phyloP scores from a whole-genome alignment of 164 flowering plant genomes.

The Vitis labrusca region DNA sequence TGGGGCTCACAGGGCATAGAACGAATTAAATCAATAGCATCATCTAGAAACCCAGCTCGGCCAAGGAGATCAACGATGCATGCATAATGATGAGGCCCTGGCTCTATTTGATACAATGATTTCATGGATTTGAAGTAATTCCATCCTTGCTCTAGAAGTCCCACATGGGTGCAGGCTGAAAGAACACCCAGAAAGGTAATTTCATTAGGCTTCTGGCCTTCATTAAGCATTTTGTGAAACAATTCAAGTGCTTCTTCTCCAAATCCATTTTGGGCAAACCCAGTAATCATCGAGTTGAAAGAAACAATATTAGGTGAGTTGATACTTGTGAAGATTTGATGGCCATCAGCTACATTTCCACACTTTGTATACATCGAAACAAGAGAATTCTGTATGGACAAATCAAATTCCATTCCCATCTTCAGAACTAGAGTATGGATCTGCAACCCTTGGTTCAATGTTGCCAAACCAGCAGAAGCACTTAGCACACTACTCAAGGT shows the following conservation, averaged over 20 bases:
- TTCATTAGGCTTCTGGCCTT: slow-evolving; percentile 2
- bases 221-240: slow-evolving; percentile 9
- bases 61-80: slow-evolving; percentile 25
- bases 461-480: slow-evolving; percentile 15
- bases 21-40: slow-evolving; percentile 13
- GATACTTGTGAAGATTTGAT: background rate
- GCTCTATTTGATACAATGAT: slow-evolving; percentile 4
- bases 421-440: slow-evolving; percentile 6
- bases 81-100: slow-evolving; percentile 19
- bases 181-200: slow-evolving; percentile 17
- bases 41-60: slow-evolving; percentile 18
- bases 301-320: slow-evolving; percentile 3
- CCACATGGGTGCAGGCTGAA: slow-evolving; percentile 16
- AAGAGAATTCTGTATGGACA: slow-evolving; percentile 10
- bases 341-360: slow-evolving; percentile 10
- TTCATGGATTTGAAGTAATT: slow-evolving; percentile 8
- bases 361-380: slow-evolving; percentile 13
- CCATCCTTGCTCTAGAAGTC: slow-evolving; percentile 14
- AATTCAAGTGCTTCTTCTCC: slow-evolving; percentile 12
- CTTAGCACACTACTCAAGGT: slow-evolving; percentile 18
- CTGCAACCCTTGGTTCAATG: slow-evolving; percentile 5
- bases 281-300: slow-evolving; percentile 11
- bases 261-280: slow-evolving; percentile 17
- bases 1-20: slow-evolving; percentile 17
- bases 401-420: slow-evolving; percentile 10